These are phyloP conservation scores for Globisporangium orthogonon DNA, from an alignment of 352 stramenopile genomes.

Conservation along the genomic window DNA sequence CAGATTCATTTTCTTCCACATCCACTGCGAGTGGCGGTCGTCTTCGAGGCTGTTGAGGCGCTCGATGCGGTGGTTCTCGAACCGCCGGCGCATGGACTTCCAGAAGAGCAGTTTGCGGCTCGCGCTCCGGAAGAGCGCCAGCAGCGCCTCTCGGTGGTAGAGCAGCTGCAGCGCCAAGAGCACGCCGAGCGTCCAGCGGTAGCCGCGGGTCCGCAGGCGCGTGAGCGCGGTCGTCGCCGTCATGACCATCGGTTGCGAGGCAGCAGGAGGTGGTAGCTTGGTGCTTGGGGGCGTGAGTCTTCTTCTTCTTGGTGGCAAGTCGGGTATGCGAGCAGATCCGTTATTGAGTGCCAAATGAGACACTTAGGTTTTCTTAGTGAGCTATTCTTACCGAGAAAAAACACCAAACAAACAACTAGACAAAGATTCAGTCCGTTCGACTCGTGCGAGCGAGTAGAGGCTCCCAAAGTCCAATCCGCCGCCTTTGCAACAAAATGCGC, in stretches of 20 bases:
- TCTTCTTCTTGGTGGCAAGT: no score
- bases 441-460: no score
- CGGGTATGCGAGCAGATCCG: no score
- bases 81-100: constrained; percentile 69
- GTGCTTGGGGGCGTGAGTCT: no score
- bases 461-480: no score
- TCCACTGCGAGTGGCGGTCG: constrained; percentile 65
- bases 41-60: constrained; percentile 59
- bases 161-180: constrained; percentile 36
- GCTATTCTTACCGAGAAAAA: no score
- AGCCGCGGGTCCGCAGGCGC: constrained; percentile 1
- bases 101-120: constrained; percentile 59
- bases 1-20: constrained; percentile 47
- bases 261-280: not conserved
- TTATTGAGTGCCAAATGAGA: no score
- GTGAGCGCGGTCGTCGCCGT: constrained; percentile 6
- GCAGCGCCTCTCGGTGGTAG: constrained; percentile 42
- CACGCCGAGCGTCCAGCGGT: constrained; percentile 13
- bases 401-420: no score
- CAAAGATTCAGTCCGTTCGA: no score
- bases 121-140: constrained; percentile 28
- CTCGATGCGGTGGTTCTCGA: constrained; percentile 65
- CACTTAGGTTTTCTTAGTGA: no score
- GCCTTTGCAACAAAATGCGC: not conserved
- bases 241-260: not conserved